These are phyloP conservation scores for Bothriochloa decipiens DNA, from an alignment of 176 grass and related monocot species.

Conservation along the genomic window DNA sequence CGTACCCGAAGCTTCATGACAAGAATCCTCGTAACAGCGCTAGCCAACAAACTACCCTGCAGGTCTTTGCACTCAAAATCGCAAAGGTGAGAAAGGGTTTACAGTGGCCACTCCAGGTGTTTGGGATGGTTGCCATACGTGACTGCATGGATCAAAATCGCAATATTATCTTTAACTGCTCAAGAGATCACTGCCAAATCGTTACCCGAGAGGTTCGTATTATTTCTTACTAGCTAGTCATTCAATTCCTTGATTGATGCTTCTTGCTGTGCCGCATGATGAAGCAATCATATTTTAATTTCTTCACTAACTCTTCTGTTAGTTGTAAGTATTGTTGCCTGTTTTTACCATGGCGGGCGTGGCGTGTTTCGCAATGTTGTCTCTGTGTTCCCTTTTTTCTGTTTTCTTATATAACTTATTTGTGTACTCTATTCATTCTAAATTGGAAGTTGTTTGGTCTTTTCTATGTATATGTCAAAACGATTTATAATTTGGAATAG, in stretches of 20 bases:
- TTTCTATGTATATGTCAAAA: too few relatives aligned
- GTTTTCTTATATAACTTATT: too few relatives aligned
- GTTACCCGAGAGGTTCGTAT: slow-evolving; percentile 8
- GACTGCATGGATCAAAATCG: neutral
- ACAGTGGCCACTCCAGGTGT: slow-evolving; percentile 20
- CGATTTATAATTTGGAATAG: too few relatives aligned
- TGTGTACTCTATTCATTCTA: too few relatives aligned
- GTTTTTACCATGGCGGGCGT: too few relatives aligned
- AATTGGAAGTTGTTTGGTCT: too few relatives aligned
- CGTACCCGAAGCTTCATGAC: neutral
- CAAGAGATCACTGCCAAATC: neutral
- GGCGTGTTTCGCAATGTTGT: too few relatives aligned
- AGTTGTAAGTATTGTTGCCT: too few relatives aligned
- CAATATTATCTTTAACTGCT: neutral
- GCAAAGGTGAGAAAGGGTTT: too few relatives aligned
- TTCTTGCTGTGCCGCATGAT: neutral
- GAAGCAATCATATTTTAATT: neutral
- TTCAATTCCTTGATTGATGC: neutral
- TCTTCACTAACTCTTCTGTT: neutral
- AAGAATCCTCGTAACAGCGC: neutral
- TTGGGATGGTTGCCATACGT: slow-evolving; percentile 1
- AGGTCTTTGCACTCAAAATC: neutral
- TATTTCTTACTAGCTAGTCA: neutral
- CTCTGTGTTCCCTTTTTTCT: too few relatives aligned
- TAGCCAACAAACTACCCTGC: neutral